phyloP scores from a whole-genome alignment of 306 rosid genomes.

The Nissolia schottii region DNA sequence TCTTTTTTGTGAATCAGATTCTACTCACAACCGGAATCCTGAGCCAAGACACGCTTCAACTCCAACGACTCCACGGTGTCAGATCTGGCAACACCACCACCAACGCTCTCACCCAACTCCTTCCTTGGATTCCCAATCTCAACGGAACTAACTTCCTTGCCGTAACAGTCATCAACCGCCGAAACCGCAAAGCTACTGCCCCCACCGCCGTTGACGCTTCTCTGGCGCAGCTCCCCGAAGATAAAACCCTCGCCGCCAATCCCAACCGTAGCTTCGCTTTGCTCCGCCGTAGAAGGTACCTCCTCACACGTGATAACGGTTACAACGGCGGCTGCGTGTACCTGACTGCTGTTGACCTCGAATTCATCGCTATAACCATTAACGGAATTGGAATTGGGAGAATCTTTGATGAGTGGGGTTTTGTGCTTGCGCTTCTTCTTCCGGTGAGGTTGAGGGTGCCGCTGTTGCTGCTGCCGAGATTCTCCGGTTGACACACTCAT shows the following conservation, averaged over 20 bases:
- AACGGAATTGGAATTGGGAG: not conserved
- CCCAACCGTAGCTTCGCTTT: slow-evolving; percentile 20
- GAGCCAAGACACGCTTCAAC: slow-evolving; percentile 55
- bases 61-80: slow-evolving; percentile 51
- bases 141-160: slow-evolving; percentile 35
- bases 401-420: slow-evolving; percentile 19
- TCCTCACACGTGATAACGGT: slow-evolving; percentile 30
- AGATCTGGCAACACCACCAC: slow-evolving; percentile 27
- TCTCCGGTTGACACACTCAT: not conserved
- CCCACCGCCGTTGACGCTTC: slow-evolving; percentile 38
- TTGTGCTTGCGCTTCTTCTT: slow-evolving; percentile 54
- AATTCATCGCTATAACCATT: not conserved
- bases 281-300: slow-evolving; percentile 8
- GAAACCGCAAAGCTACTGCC: slow-evolving; percentile 31
- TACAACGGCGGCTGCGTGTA: slow-evolving; percentile 20
- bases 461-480: not conserved
- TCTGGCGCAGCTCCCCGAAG: slow-evolving; percentile 56
- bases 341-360: slow-evolving; percentile 11
- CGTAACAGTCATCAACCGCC: slow-evolving; percentile 18
- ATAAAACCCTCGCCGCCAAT: slow-evolving; percentile 35
- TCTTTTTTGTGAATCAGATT: too few relatives aligned
- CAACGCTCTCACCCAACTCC: slow-evolving; percentile 28
- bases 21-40: slow-evolving; percentile 70
- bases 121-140: slow-evolving; percentile 29
- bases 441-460: not conserved